phyloP scores from a whole-genome alignment of 257 asterid species.

The Salvia rosmarinus region DNA sequence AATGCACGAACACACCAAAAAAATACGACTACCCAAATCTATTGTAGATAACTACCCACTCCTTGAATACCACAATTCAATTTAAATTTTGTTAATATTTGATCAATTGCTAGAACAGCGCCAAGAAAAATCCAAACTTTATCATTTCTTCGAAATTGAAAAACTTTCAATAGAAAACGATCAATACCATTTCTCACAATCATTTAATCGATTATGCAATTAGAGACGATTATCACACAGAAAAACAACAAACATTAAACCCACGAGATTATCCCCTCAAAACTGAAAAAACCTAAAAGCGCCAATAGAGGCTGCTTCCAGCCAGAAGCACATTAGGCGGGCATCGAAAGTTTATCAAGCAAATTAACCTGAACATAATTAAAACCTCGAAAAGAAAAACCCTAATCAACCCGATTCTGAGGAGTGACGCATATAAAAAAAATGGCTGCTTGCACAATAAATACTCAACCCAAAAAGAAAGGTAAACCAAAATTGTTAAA shows the following conservation, averaged over 20 bases:
- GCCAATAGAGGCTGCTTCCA: too few species aligned
- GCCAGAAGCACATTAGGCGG: too few species aligned
- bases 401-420: slow-evolving; percentile 43
- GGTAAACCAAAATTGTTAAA: background rate
- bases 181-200: slow-evolving; percentile 1
- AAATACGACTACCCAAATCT: slow-evolving; percentile 10
- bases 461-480: slow-evolving; percentile 1
- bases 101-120: background rate
- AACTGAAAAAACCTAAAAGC: slow-evolving; percentile 25
- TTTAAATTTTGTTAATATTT: too few species aligned
- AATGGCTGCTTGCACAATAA: slow-evolving; percentile 6
- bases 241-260: slow-evolving; percentile 12
- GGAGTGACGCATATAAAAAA: slow-evolving; percentile 29
- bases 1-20: slow-evolving; percentile 20
- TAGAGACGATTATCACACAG: slow-evolving; percentile 1
- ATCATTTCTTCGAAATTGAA: background rate
- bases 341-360: too few species aligned
- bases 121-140: background rate
- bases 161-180: background rate
- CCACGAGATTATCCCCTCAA: slow-evolving; percentile 10
- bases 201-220: slow-evolving; percentile 10
- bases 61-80: background rate
- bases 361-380: slow-evolving; percentile 60
- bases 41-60: background rate
- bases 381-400: slow-evolving; percentile 45